Base-by-base conservation (phyloP, 805 yeast species). In the Pichia gijzeniarum region DNA sequence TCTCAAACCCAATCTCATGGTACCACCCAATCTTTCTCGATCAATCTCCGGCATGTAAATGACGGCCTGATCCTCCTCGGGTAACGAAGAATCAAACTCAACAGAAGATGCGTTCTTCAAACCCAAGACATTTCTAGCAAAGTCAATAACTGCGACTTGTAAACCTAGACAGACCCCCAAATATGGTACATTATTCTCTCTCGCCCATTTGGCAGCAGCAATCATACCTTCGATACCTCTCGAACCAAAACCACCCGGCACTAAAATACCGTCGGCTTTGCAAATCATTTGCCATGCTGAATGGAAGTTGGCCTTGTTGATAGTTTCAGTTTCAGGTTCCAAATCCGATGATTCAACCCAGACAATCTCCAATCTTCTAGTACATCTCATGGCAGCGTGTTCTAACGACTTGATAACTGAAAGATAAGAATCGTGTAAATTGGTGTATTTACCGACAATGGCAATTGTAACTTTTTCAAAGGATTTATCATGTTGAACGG, bases 221-320 rank as follows among this genome's bases (percentile, higher is more conserved):
- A 93, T 74, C 99, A 93, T 93, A 58, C 99, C 99, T 70, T 93
- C 98, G 48, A 88, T 87, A 69, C 99, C 99, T 67, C 99, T 83
- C 41, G 79, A 69, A 48, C 99, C 99, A 61, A 93, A 93, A 1
- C 99, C 99, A 62, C 99, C 99, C 34, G 99, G 99, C 47, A 93
- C 96, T 48, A 93, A 76, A 53, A 93, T 85, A 67, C 99, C 98
- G 66, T 93, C 96, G 21, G 98, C 96, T 58, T 84, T 80, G 64
- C 95, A 86, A 53, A 93, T 81, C 55, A 75, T 71, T 59, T 88
- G 91, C 99, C 99, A 93, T 43, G 98, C 96, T 66, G 85, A 83
- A 67, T 91, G 96, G 73, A 85, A 90, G 57, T 79, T 77, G 46
- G 82, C 79, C 68, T 88, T 85, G 58, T 81, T 77, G 25, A 70